Percentiles rank a stretch among this genome's conserved stretches.
phyloP scores from a whole-genome alignment of 495 filamentous ascomycete species.

The Cetradonia linearis region DNA sequence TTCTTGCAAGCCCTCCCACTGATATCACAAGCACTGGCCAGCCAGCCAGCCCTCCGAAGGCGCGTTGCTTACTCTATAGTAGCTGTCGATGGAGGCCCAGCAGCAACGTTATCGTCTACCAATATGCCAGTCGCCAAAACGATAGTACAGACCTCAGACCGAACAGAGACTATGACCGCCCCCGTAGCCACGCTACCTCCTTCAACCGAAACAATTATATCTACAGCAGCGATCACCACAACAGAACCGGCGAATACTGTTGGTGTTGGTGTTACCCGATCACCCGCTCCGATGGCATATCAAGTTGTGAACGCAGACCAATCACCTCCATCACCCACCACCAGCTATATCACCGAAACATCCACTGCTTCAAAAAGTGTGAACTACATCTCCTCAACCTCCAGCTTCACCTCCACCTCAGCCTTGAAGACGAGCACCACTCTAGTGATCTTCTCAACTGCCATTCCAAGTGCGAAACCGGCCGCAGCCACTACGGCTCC shows the following conservation, averaged over 20 bases:
- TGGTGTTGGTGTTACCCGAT: conserved; percentile 11
- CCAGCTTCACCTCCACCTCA: conserved; percentile 5
- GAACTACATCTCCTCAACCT: conserved; percentile 43
- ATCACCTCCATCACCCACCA: background rate
- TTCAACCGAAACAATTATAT: conserved; percentile 21
- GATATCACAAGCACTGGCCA: background rate
- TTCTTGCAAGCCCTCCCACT: conserved; percentile 16
- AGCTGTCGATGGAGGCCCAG: conserved; percentile 37
- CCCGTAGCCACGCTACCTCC: conserved; percentile 18
- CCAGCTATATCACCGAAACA: background rate
- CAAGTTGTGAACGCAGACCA: conserved; percentile 11
- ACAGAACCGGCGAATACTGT: conserved; percentile 17
- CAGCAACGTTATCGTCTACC: conserved; percentile 22
- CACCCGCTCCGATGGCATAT: background rate
- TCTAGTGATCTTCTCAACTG: background rate
- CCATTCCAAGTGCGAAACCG: background rate
- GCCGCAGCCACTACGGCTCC: background rate
- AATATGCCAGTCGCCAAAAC: conserved; percentile 26
- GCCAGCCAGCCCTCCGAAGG: conserved; percentile 14
- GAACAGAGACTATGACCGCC: conserved; percentile 26
- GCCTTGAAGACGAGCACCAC: background rate
- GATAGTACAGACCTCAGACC: conserved; percentile 27
- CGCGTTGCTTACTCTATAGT: conserved; percentile 37
- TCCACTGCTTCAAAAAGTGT: conserved; percentile 6
- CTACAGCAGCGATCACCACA: conserved; percentile 14